Base-by-base conservation (phyloP, 1,284 basidiomycete genomes). In the Ceratobasidium sp. region DNA sequence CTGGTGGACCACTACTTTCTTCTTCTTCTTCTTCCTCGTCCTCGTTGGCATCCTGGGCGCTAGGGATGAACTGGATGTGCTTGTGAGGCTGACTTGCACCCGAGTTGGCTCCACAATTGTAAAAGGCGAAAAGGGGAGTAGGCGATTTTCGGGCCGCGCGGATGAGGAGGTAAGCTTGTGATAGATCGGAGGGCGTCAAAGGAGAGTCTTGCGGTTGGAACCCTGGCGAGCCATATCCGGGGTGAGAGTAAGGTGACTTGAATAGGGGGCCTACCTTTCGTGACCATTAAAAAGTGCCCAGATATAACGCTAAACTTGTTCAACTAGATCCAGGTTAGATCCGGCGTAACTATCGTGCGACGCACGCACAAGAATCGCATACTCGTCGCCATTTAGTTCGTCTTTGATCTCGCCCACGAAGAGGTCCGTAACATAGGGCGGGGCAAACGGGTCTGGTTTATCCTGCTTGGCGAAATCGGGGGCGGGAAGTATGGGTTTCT, bases 11-110 rank as follows among this genome's bases (percentile, higher is more conserved):
- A n/a, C n/a, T 12, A 76, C 79, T 67, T 73, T 90, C 91, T 83
- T 58, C 56, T 62, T 83, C 78, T 22, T 83, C 82, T 74, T 92
- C 87, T 60, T 93, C 78, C 10, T 79, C 80, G 10, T 84, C 78
- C 88, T 2, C 86, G 1, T 29, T 29, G 31, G 12, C 87, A 52
- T 84, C 80, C 45, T 80, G 82, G 12, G 85, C 83, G 22, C 87
- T 77, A 20, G 90, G 88, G 32, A 95, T 79, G 71, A 94, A 89
- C 77, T 96, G 93, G 22, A 95, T 75, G 77, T 96, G 93, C 74
- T 95, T 92, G 79, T 94, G 93, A 1, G 84, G 82, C 79, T 96
- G 93, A 77, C 91, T 93, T 7, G 94, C 93, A 38, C 93, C 94
- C 70, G 91, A 93, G 53, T 85, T 82, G 54, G 86, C 82, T 3